These are phyloP conservation scores for Clonostachys sp. DNA, from an alignment of 2,329 filamentous ascomycete genomes.

Conservation along the genomic window DNA sequence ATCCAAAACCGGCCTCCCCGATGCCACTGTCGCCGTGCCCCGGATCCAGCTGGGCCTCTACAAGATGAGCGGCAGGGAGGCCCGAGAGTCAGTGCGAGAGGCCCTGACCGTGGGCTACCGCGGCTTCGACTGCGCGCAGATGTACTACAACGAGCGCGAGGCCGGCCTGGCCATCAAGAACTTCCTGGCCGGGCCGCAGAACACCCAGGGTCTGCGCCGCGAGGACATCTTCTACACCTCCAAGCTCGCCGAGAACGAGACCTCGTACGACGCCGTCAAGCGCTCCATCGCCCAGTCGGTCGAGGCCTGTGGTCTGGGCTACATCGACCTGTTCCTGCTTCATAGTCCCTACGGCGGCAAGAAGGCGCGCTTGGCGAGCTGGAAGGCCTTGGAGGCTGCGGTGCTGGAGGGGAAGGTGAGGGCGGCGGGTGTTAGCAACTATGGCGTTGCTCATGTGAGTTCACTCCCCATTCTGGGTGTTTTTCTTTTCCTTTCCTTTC, in stretches of 20 bases:
- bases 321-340: slow-evolving; percentile 75
- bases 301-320: slow-evolving; percentile 61
- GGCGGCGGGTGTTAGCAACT: slow-evolving; percentile 75
- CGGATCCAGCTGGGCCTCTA: slow-evolving; percentile 73
- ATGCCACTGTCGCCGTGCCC: slow-evolving; percentile 64
- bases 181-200: slow-evolving; percentile 45
- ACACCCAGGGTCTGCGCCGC: slow-evolving; percentile 48
- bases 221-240: slow-evolving; percentile 76
- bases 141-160: slow-evolving; percentile 65
- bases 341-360: slow-evolving; percentile 76
- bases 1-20: slow-evolving; percentile 35
- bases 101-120: slow-evolving; percentile 50
- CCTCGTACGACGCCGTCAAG: slow-evolving; percentile 63
- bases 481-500: background rate
- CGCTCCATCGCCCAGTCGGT: slow-evolving; percentile 62
- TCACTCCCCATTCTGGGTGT: background rate
- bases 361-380: slow-evolving; percentile 63
- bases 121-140: slow-evolving; percentile 48
- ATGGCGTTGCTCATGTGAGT: slow-evolving; percentile 66
- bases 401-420: slow-evolving; percentile 66
- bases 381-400: slow-evolving; percentile 74
- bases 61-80: slow-evolving; percentile 60
- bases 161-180: slow-evolving; percentile 60
- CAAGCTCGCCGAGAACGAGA: slow-evolving; percentile 65
- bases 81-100: slow-evolving; percentile 49